These are phyloP conservation scores for Magnaporthiopsis rhizophila DNA, from an alignment of 2,329 filamentous ascomycete genomes.

Conservation along the genomic window DNA sequence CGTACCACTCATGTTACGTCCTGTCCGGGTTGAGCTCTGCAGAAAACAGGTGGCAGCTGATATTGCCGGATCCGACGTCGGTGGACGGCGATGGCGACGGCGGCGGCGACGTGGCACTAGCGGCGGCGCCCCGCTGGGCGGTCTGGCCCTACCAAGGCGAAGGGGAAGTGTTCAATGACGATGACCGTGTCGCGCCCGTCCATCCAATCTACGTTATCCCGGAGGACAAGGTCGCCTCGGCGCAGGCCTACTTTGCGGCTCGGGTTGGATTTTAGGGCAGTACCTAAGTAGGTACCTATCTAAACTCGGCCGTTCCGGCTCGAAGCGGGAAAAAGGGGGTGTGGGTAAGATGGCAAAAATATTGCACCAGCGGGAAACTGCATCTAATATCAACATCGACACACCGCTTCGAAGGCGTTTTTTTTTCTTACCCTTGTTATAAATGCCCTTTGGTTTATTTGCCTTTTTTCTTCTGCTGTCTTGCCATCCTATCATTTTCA, in stretches of 20 bases:
- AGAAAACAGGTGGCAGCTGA: constrained; percentile 58
- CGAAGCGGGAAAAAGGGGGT: constrained; percentile 20
- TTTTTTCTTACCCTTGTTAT: neutral
- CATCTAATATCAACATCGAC: neutral
- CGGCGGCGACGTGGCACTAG: neutral
- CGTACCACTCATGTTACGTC: constrained; percentile 90
- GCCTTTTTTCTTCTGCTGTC: neutral
- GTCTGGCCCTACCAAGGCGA: constrained; percentile 41
- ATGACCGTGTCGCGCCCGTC: constrained; percentile 60
- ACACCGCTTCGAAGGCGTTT: neutral
- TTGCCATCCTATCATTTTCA: neutral
- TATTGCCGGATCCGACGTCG: constrained; percentile 20
- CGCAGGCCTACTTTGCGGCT: constrained; percentile 55
- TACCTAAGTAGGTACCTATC: constrained; percentile 6
- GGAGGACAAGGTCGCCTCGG: constrained; percentile 55
- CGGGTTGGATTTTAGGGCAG: constrained; percentile 45
- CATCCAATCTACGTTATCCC: constrained; percentile 86
- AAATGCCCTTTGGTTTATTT: neutral
- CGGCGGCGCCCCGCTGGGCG: constrained; percentile 26
- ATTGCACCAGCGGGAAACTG: constrained; percentile 1
- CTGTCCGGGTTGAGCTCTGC: constrained; percentile 76
- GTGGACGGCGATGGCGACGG: neutral
- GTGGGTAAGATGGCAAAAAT: neutral
- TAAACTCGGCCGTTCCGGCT: no score
- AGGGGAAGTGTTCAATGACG: constrained; percentile 59